Conservation (phyloP, 2,329 filamentous ascomycete species). For the Coniochaeta prunicola region DNA sequence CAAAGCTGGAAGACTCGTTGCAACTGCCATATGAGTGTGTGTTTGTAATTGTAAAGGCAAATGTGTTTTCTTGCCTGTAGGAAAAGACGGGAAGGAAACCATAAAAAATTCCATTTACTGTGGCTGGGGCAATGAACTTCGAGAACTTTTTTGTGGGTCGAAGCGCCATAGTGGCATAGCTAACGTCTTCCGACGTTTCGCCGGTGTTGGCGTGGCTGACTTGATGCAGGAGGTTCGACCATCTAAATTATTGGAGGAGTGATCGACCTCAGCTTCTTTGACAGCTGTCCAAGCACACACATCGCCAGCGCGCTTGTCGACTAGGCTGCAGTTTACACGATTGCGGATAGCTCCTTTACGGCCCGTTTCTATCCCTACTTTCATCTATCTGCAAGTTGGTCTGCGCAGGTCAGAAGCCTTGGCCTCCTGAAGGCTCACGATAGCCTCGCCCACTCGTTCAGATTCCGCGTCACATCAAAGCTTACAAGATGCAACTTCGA, state of each 20-base stretch:
- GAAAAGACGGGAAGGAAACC: background rate
- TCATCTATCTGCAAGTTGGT: background rate
- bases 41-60: background rate
- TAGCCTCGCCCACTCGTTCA: background rate
- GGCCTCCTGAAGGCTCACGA: background rate
- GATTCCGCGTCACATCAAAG: background rate
- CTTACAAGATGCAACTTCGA: slow-evolving; percentile 36
- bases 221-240: background rate
- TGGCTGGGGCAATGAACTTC: background rate
- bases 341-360: background rate
- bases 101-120: background rate
- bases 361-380: background rate
- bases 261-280: background rate
- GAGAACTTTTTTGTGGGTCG: background rate
- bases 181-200: background rate
- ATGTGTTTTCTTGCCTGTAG: background rate
- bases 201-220: background rate
- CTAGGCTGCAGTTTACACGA: background rate
- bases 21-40: slow-evolving; percentile 19
- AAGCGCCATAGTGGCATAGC: background rate
- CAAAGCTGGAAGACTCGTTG: slow-evolving; percentile 34
- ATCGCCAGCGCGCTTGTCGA: background rate
- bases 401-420: background rate
- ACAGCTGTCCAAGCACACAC: background rate
- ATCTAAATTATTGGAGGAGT: background rate